A percentile compares a stretch with the other conserved stretches of the same genome.
These are phyloP conservation scores for Fusarium haematococcum DNA, from an alignment of 2,329 filamentous ascomycete species.

Conservation along the genomic window DNA sequence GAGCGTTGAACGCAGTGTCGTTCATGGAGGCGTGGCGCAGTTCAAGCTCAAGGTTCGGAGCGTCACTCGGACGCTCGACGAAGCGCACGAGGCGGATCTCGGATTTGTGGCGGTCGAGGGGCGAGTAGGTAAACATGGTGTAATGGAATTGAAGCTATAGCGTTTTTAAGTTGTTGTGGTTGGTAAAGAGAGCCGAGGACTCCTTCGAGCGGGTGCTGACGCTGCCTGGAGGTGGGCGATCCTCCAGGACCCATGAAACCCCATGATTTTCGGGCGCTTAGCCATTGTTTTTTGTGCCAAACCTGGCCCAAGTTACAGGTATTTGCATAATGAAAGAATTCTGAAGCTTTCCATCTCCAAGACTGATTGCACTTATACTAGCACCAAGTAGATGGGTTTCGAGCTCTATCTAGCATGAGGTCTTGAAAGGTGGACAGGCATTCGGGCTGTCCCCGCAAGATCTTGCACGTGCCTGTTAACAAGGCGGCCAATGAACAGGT, in stretches of 20 bases:
- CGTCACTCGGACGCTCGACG: neutral
- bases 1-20: neutral
- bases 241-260: neutral
- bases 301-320: neutral
- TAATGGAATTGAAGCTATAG: neutral
- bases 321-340: neutral
- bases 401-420: neutral
- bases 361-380: neutral
- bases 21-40: neutral
- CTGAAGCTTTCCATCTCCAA: neutral
- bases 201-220: neutral
- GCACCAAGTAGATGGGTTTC: neutral
- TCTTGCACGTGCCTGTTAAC: neutral
- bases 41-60: neutral
- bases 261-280: neutral
- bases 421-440: neutral
- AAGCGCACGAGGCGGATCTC: conserved; percentile 1
- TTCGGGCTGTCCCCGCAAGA: neutral
- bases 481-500: neutral
- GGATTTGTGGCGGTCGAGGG: neutral
- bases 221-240: neutral
- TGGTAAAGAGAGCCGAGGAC: neutral
- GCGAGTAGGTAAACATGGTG: neutral
- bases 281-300: neutral
- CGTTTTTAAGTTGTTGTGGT: neutral